Evolutionary conservation across 2,329 filamentous ascomycete species (phyloP).

Genomic region (Clonostachys byssicola): DNA sequence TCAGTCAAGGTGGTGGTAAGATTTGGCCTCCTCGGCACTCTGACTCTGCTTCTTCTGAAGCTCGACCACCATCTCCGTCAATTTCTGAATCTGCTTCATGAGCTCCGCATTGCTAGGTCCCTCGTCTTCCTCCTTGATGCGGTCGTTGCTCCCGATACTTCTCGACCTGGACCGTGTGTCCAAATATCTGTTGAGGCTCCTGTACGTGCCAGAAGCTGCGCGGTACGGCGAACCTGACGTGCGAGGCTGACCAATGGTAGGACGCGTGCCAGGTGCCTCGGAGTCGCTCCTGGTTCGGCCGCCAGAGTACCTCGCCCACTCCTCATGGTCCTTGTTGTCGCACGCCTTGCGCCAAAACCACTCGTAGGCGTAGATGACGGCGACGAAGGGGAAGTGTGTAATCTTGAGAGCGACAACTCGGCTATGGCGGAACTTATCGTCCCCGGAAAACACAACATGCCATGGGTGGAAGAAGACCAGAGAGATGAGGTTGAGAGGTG

Average conservation of each 20-base stretch:
- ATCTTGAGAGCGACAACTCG: slow-evolving; percentile 58
- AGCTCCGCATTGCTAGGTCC: background rate
- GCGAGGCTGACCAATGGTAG: no score
- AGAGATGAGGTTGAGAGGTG: slow-evolving; percentile 70
- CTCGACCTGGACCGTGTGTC: no score
- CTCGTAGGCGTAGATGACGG: slow-evolving; percentile 66
- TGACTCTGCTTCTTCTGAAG: no score
- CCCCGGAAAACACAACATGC: slow-evolving; percentile 61
- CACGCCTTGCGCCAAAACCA: slow-evolving; percentile 32
- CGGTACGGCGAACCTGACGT: no score
- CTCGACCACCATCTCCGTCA: background rate
- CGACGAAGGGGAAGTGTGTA: slow-evolving; percentile 65
- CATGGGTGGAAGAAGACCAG: slow-evolving; percentile 68
- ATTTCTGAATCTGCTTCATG: background rate
- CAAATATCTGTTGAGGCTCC: no score
- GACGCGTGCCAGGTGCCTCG: background rate
- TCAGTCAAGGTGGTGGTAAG: no score
- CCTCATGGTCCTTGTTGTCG: slow-evolving; percentile 22
- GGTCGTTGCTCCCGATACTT: no score
- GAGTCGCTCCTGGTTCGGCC: slow-evolving; percentile 1
- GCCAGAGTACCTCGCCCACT: background rate
- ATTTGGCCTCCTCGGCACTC: no score
- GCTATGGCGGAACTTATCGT: slow-evolving; percentile 55
- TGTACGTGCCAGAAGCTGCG: no score
- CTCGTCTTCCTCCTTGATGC: background rate